phyloP scores from a whole-genome alignment of 176 grass and related monocot species.

The Canna indica region DNA sequence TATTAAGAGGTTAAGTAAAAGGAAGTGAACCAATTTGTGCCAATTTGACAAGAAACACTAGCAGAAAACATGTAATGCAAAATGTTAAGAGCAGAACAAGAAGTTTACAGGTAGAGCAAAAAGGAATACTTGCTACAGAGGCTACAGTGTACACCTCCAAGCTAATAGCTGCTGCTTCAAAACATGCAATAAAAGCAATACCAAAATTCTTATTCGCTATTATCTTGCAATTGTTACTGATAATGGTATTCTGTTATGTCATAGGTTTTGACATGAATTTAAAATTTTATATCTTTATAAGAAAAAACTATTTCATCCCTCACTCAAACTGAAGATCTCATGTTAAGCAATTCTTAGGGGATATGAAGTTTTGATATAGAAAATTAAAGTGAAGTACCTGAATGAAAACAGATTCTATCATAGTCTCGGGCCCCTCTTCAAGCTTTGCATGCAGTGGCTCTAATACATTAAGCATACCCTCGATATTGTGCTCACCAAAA shows the following conservation, averaged over 20 bases:
- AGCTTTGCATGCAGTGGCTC: constrained; percentile 89
- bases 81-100: not conserved
- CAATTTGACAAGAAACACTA: not conserved
- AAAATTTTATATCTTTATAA: too few species aligned
- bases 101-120: not conserved
- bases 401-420: constrained; percentile 84
- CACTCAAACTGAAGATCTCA: too few species aligned
- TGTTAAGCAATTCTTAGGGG: too few species aligned
- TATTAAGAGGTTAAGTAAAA: not conserved
- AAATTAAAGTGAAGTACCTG: constrained; percentile 45
- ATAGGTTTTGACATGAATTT: too few species aligned
- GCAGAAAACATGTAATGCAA: not conserved
- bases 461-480: constrained; percentile 86
- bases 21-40: not conserved
- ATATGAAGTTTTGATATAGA: not conserved
- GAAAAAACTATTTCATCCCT: too few species aligned
- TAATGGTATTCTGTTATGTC: too few species aligned
- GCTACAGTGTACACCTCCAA: too few species aligned
- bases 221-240: too few species aligned
- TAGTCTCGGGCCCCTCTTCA: constrained; percentile 64
- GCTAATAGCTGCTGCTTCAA: too few species aligned
- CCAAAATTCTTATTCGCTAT: too few species aligned
- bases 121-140: not conserved
- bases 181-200: too few species aligned
- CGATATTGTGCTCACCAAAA: constrained; percentile 95